Base-by-base conservation (phyloP, 2,329 filamentous ascomycete species). In the Botryosphaeria dothidea region DNA sequence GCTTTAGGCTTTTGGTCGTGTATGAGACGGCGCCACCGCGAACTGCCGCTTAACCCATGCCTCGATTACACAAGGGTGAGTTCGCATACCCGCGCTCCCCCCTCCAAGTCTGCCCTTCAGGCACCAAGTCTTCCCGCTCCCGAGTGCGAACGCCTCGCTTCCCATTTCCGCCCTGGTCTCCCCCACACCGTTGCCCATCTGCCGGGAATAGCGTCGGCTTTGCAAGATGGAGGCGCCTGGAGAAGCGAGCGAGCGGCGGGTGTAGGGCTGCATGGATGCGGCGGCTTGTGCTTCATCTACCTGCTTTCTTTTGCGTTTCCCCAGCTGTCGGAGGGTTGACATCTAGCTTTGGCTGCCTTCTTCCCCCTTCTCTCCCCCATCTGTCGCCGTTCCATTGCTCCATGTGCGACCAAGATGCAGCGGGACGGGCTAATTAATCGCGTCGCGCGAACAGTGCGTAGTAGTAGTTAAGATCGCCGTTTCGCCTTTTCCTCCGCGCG, bases 11-110 rank as follows among this genome's bases (percentile, higher is more conserved):
- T 57, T 43, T 43, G 7, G 34, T 29, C 52, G 34, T 13, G 19
- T 43, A 43, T 19, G 52, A 52, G 49, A 52, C 49, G 27, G 49
- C 54, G 54, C 54, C 54, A 57, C 52, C 13, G n/a, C 23, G 21
- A n/a, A 57, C 15, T 17, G 52, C 52, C 21, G 34, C 13, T n/a
- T 34, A 17, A n/a, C 11, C 51, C 51, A 56, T 43, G 54, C 54
- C 54, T 43, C 54, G 13, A 43, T 57, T 43, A 43, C 54, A 45
- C 54, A 57, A 57, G 54, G 54, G 54, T 57, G 23, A 23, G 54
- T 57, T 41, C 31, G 19, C 15, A 11, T 8, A 19, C n/a, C 6
- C 23, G 17, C 19, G 7, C 48, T 13, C 9, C 19, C 49, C 4
- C n/a, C 15, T 27, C 17, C 3, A 13, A 6, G 27, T 8, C 27